Evolutionary conservation across 1,139 yeast genomes (phyloP).

Genomic region (Sugiyamaella sp.): DNA sequence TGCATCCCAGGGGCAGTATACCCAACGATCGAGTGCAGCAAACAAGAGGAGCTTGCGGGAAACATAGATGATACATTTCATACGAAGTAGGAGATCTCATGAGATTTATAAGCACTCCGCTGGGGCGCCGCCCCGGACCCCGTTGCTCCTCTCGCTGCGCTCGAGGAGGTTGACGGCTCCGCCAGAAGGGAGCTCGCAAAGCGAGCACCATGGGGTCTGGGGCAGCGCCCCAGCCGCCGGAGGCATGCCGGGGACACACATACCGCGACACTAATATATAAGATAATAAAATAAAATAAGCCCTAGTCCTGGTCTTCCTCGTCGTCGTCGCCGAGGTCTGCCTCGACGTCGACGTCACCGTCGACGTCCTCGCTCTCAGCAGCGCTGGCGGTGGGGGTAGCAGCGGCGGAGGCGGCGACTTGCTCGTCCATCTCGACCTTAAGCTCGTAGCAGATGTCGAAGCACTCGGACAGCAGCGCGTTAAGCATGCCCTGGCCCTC

Average conservation of each 20-base stretch:
- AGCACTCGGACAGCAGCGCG: slow-evolving; percentile 90
- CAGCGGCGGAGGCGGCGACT: slow-evolving; percentile 37
- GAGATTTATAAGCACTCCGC: too few species aligned
- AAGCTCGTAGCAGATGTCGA: slow-evolving; percentile 87
- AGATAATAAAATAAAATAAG: slow-evolving; percentile 5
- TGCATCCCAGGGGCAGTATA: too few species aligned
- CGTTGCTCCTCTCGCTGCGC: too few species aligned
- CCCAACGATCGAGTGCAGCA: too few species aligned
- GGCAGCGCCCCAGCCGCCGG: not conserved
- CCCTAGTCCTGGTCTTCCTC: not conserved
- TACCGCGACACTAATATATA: not conserved
- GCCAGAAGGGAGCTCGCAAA: not conserved
- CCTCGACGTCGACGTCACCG: not conserved
- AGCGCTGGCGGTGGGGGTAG: slow-evolving; percentile 8
- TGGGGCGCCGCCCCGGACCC: too few species aligned
- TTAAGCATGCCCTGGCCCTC: slow-evolving; percentile 96
- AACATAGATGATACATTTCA: too few species aligned
- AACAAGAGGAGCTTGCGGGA: too few species aligned
- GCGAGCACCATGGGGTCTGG: not conserved
- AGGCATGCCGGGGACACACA: not conserved
- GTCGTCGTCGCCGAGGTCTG: not conserved
- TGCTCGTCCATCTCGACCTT: slow-evolving; percentile 85
- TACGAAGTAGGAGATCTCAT: not conserved
- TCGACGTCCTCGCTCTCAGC: slow-evolving; percentile 18
- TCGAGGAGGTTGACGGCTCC: too few species aligned